A percentile compares a stretch with the other conserved stretches of the same genome.
phyloP scores from a whole-genome alignment of 805 yeast genomes.

The Metschnikowia anglica region DNA sequence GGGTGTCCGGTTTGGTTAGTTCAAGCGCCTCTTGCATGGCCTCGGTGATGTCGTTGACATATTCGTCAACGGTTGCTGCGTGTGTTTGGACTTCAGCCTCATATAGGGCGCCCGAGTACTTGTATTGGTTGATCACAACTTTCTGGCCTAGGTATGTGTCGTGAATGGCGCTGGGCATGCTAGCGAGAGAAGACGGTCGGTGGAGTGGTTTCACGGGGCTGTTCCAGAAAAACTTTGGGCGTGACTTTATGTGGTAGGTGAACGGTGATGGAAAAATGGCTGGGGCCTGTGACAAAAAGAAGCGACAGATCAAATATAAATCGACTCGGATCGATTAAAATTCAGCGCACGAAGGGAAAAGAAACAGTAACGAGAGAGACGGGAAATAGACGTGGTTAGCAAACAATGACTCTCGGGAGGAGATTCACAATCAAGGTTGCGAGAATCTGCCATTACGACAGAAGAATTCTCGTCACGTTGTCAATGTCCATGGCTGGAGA shows the following conservation, averaged over 20 bases:
- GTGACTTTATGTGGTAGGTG: background rate
- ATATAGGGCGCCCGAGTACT: constrained; percentile 52
- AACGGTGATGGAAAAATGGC: background rate
- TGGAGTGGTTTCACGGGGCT: no score
- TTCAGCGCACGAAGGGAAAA: no score
- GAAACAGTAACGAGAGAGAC: background rate
- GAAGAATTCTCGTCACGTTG: constrained; percentile 2
- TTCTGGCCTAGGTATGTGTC: constrained; percentile 14
- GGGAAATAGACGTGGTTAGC: background rate
- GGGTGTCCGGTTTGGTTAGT: constrained; percentile 46
- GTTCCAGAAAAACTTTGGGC: no score
- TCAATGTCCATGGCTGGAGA: no score
- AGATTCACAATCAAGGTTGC: background rate
- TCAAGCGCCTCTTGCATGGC: constrained; percentile 34
- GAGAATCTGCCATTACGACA: background rate
- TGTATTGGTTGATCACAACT: constrained; percentile 34
- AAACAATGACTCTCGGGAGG: background rate
- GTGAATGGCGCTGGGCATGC: background rate
- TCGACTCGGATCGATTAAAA: no score
- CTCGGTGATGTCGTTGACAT: constrained; percentile 49
- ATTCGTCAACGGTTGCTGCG: constrained; percentile 46
- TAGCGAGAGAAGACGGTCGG: no score
- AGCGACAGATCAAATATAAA: background rate
- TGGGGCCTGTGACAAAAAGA: background rate
- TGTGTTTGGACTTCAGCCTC: constrained; percentile 51